A percentile compares a stretch with the other conserved stretches of the same genome.
These are phyloP conservation scores for Penicillium olsonii DNA, from an alignment of 2,329 filamentous ascomycete species.

Conservation along the genomic window DNA sequence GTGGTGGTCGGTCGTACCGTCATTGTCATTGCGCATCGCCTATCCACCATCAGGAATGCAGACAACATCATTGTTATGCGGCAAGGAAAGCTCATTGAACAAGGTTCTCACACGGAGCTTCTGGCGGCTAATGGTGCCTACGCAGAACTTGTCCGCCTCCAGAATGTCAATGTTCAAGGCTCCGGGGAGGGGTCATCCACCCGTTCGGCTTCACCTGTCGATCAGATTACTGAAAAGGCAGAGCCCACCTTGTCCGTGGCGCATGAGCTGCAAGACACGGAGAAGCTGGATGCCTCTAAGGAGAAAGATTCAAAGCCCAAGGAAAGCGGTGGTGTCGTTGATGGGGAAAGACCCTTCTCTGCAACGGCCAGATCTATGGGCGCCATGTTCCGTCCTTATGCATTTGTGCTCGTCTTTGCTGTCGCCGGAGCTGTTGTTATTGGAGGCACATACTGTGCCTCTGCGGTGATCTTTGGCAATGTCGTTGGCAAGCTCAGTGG, in stretches of 20 bases:
- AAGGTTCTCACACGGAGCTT: constrained; percentile 46
- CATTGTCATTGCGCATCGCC: constrained; percentile 46
- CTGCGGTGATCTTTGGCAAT: constrained; percentile 62
- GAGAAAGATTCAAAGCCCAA: neutral
- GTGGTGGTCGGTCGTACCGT: constrained; percentile 40
- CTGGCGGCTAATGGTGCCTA: constrained; percentile 11
- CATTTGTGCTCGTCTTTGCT: constrained; percentile 1
- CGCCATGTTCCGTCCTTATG: constrained; percentile 7
- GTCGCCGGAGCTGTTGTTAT: constrained; percentile 57
- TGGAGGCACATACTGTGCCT: constrained; percentile 58
- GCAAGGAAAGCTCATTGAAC: constrained; percentile 46
- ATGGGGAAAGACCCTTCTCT: neutral
- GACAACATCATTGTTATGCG: constrained; percentile 20
- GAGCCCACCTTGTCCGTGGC: neutral
- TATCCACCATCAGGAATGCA: constrained; percentile 17
- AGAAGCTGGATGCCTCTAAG: neutral
- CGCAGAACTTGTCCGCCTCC: constrained; percentile 6
- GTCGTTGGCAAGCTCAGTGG: constrained; percentile 58
- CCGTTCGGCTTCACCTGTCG: constrained; percentile 3
- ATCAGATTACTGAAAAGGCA: constrained; percentile 4
- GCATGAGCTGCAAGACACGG: neutral
- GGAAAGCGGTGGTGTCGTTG: neutral
- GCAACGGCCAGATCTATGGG: constrained; percentile 47
- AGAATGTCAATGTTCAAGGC: constrained; percentile 4
- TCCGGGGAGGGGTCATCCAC: neutral